Evolutionary conservation across 495 filamentous ascomycete genomes (phyloP).

Genomic region (Barbatosphaeria neglecta): DNA sequence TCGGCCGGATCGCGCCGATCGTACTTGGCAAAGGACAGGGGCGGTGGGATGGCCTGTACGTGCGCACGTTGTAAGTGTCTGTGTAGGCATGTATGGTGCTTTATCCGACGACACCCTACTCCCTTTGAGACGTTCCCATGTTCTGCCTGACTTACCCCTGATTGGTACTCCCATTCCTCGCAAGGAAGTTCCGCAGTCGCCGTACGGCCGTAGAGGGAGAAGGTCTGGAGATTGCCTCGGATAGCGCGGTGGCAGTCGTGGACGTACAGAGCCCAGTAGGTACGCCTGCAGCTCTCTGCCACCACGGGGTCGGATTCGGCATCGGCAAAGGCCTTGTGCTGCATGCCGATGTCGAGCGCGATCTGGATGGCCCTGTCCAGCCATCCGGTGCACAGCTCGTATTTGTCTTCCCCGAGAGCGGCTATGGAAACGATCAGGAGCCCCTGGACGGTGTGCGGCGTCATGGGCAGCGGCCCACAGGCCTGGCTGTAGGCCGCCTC

Average conservation of each 20-base stretch:
- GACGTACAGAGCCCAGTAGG: constrained; percentile 67
- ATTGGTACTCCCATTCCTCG: constrained; percentile 48
- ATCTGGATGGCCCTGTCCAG: constrained; percentile 46
- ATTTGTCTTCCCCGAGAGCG: constrained; percentile 52
- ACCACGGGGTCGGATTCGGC: constrained; percentile 40
- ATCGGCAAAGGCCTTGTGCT: constrained; percentile 39
- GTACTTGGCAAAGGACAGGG: constrained; percentile 25
- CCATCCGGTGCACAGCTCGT: constrained; percentile 40
- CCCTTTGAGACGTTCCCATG: background rate
- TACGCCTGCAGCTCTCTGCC: constrained; percentile 58
- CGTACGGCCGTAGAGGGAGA: constrained; percentile 18
- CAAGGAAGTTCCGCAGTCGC: constrained; percentile 42
- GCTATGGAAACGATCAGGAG: constrained; percentile 54
- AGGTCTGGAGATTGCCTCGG: constrained; percentile 11
- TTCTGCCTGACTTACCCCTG: constrained; percentile 27
- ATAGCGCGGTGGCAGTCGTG: constrained; percentile 41
- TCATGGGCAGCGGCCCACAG: constrained; percentile 27
- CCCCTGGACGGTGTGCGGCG: constrained; percentile 53
- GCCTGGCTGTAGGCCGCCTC: constrained; percentile 30
- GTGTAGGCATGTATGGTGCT: no score
- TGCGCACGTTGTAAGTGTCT: no score
- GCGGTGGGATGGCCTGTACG: constrained; percentile 29
- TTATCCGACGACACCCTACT: no score
- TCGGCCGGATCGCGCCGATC: constrained; percentile 10
- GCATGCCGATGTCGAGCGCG: constrained; percentile 55